Base-by-base conservation (phyloP, 148 eudicot genomes). In the Chenopodium suecicum region DNA sequence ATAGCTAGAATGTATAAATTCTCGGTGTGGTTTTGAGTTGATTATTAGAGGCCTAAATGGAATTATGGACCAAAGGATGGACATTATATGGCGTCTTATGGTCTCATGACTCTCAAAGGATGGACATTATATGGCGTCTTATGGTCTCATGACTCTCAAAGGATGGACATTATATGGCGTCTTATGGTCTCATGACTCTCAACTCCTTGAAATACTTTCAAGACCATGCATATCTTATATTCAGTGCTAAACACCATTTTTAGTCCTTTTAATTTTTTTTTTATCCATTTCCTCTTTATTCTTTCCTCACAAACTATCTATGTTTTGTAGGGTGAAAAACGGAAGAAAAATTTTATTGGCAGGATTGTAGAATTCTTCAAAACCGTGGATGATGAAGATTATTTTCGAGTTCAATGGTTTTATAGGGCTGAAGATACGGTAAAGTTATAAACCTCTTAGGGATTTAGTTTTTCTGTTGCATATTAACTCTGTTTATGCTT, bases 371-470 rank as follows among this genome's bases (percentile, higher is more conserved):
- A 86, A 81, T 84, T 86, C 79, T 86, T 86, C 68, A 84, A 71
- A 81, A 81, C 88, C 54, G 54, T 79, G 81, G 84, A 84, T 31
- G 84, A 82, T 58, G 80, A 83, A 82, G 88, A 84, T 81, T 86
- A 86, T 77, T 81, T 86, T 78, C 85, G 88, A 66, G 86, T 86
- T 44, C 86, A 86, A 70, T 86, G 88, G 88, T 86, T 86, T 73
- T 86, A 77, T 50, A 81, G 88, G 73, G 86, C 88, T 62, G 80
- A 81, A 81, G 88, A 86, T 79, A 86, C 88, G 62, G 88, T 86
- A 73, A 84, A 82, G 75, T 80, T 27, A 68, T 4, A 17, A 62
- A 13, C 46, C 76, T 25, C n/a, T 71, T 31, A 20, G 32, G 64
- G 66, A 22, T 77, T 78, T 44, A 29, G 20, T 27, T 7, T 46